A percentile compares a stretch with the other conserved stretches of the same genome.
Evolutionary conservation across 2,329 filamentous ascomycete genomes (phyloP).

Genomic region (Trichophyton verrucosum): DNA sequence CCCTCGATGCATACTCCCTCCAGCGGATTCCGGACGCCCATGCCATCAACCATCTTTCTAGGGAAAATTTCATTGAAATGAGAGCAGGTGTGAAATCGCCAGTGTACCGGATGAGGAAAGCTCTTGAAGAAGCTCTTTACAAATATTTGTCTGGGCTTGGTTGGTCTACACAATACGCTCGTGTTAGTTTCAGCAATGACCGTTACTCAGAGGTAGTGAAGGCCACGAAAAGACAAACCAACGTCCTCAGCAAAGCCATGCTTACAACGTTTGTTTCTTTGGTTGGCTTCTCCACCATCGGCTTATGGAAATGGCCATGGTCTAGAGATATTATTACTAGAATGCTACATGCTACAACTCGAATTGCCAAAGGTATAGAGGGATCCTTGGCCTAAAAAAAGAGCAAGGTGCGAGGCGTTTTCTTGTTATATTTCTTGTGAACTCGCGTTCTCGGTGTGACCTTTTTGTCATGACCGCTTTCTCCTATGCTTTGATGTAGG

Average conservation of each 20-base stretch:
- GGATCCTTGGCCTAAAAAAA: too few relatives aligned
- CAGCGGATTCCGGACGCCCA: constrained; percentile 66
- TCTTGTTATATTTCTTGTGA: too few relatives aligned
- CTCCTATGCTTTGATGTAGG: background rate
- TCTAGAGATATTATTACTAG: constrained; percentile 7
- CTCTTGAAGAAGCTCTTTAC: constrained; percentile 70
- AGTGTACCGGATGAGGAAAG: constrained; percentile 69
- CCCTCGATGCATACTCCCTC: constrained; percentile 62
- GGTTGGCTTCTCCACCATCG: constrained; percentile 20
- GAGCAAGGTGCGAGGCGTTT: too few relatives aligned
- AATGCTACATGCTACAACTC: background rate
- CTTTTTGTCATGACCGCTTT: background rate
- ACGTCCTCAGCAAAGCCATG: constrained; percentile 39
- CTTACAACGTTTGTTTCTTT: constrained; percentile 20
- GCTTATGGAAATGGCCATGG: constrained; percentile 21
- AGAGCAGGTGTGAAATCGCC: constrained; percentile 67
- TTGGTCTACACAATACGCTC: constrained; percentile 84
- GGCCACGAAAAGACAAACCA: constrained; percentile 57
- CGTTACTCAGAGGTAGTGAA: constrained; percentile 71
- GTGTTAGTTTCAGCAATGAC: constrained; percentile 89
- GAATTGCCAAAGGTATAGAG: background rate
- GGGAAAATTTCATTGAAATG: constrained; percentile 93
- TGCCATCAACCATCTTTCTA: constrained; percentile 82
- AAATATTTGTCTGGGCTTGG: constrained; percentile 63
- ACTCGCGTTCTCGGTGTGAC: too few relatives aligned